Percentiles rank a stretch among this genome's conserved stretches.
Evolutionary conservation across 108 stramenopile species (phyloP).

Genomic region (Ochromonas danica): DNA sequence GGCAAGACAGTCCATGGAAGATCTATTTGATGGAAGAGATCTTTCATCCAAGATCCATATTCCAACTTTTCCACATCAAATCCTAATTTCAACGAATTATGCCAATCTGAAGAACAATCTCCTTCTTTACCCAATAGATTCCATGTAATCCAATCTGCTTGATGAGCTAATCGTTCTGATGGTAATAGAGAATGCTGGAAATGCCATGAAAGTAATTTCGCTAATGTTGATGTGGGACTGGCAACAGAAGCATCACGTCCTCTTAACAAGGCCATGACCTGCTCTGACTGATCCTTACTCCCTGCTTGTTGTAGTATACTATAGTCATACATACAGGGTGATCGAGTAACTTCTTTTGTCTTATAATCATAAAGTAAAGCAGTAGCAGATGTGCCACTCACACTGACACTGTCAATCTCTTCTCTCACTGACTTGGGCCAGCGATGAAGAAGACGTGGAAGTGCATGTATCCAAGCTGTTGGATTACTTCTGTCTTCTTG

Average conservation of each 20-base stretch:
- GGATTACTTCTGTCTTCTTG: constrained; percentile 43
- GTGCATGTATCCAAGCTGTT: constrained; percentile 43
- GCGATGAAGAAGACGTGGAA: constrained; percentile 38
- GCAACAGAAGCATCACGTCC: constrained; percentile 57
- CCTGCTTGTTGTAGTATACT: too few species aligned
- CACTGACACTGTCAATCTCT: constrained; percentile 40
- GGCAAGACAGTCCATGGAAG: not conserved
- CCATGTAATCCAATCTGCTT: constrained; percentile 79
- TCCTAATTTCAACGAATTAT: constrained; percentile 84
- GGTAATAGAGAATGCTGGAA: constrained; percentile 61
- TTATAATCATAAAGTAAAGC: constrained; percentile 39
- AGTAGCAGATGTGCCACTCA: constrained; percentile 51
- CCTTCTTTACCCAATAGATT: too few species aligned
- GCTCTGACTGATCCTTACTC: too few species aligned
- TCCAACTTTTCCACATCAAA: constrained; percentile 72
- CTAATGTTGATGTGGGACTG: constrained; percentile 74
- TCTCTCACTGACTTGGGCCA: constrained; percentile 35
- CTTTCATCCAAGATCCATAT: constrained; percentile 45
- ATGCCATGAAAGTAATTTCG: constrained; percentile 81
- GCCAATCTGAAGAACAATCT: constrained; percentile 71
- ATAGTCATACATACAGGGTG: constrained; percentile 46
- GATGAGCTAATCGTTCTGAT: constrained; percentile 73
- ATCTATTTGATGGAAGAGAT: not conserved
- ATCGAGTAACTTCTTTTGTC: constrained; percentile 33
- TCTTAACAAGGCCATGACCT: too few species aligned